Conservation (phyloP, 129 eudicot genomes). For the Flaveria trinervia region DNA sequence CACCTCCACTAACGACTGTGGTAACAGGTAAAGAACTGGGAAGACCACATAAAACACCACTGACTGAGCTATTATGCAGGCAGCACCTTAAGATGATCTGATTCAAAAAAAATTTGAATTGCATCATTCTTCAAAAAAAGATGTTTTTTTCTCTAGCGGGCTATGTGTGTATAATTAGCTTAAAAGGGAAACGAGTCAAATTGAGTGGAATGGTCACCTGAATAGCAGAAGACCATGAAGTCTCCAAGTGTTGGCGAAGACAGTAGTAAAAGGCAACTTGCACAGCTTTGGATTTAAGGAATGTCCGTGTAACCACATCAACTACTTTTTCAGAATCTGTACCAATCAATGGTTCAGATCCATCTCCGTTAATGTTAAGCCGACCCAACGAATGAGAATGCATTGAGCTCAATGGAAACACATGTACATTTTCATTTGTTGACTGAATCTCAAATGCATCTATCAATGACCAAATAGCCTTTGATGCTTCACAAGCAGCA, state of each 20-base stretch:
- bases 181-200: not conserved
- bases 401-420: conserved; percentile 66
- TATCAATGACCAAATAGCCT: conserved; percentile 81
- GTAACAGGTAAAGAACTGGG: conserved; percentile 92
- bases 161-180: not conserved
- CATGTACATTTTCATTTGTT: conserved; percentile 37
- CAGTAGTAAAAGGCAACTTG: conserved; percentile 82
- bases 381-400: conserved; percentile 47
- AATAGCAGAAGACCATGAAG: conserved; percentile 58
- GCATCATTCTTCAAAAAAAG: not conserved
- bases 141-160: not conserved
- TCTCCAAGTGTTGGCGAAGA: conserved; percentile 81
- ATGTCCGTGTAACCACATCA: conserved; percentile 67
- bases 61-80: conserved; percentile 58
- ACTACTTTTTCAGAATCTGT: conserved; percentile 51
- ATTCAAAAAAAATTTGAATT: conserved; percentile 21
- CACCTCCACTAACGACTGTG: conserved; percentile 98
- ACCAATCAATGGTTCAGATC: conserved; percentile 43
- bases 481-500: conserved; percentile 91
- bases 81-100: conserved; percentile 93
- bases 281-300: conserved; percentile 76
- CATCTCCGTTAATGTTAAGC: conserved; percentile 56
- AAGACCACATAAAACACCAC: conserved; percentile 79
- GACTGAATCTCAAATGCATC: conserved; percentile 72
- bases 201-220: conserved; percentile 54